These are phyloP conservation scores for Porphyridium purpureum DNA, from an alignment of 23 red algal genomes.

Conservation along the genomic window DNA sequence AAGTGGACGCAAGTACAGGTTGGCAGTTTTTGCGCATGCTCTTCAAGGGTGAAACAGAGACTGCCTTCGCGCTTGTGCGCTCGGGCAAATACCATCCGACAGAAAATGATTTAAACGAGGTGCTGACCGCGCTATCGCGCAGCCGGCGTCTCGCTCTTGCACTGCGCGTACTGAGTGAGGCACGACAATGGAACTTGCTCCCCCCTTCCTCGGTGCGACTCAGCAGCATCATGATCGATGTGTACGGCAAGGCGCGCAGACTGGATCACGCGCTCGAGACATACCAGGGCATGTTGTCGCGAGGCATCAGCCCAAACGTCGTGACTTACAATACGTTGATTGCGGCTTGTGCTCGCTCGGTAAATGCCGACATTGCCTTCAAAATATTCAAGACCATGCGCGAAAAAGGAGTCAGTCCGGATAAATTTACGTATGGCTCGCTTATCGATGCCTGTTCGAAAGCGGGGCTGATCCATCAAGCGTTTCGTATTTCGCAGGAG, in stretches of 20 bases:
- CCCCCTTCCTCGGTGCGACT: not conserved
- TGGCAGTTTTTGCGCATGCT: not conserved
- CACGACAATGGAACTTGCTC: not conserved
- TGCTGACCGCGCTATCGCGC: not conserved
- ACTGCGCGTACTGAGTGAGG: not conserved
- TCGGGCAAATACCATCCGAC: not conserved
- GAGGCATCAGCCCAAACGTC: slow-evolving; percentile 6
- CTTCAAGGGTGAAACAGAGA: not conserved
- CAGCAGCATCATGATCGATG: slow-evolving; percentile 32
- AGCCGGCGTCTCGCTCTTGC: not conserved
- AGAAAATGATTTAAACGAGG: not conserved
- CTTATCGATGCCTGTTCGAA: slow-evolving; percentile 65
- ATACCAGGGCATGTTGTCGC: slow-evolving; percentile 11
- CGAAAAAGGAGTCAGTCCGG: slow-evolving; percentile 10
- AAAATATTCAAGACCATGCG: slow-evolving; percentile 45
- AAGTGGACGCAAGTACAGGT: too few relatives aligned
- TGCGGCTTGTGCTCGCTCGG: slow-evolving; percentile 28
- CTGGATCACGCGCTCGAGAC: slow-evolving; percentile 25
- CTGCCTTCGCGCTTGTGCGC: not conserved
- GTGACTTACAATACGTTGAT: slow-evolving; percentile 66
- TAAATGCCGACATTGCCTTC: slow-evolving; percentile 17
- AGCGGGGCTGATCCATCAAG: slow-evolving; percentile 37
- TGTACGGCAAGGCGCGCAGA: slow-evolving; percentile 26
- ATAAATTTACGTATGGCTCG: slow-evolving; percentile 45
- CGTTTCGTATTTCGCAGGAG: slow-evolving; percentile 46